Evolutionary conservation across 2,329 filamentous ascomycete genomes (phyloP), one percentile per base, ranked within the genome.

Genomic region (Bipolaris cookei): DNA sequence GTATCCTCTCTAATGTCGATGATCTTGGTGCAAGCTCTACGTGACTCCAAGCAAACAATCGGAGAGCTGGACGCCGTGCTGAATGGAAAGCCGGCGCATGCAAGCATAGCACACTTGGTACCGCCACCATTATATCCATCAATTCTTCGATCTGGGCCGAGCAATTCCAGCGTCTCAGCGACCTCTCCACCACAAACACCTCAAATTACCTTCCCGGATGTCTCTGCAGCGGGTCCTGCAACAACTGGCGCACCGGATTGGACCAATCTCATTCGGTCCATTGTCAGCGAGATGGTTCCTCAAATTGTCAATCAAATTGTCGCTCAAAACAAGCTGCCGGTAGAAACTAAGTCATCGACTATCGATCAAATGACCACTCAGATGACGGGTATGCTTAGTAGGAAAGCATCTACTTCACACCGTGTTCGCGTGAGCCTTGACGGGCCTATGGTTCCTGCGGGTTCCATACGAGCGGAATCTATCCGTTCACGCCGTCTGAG

Each of bases 271-370:
- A 71, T 74, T 23, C 63, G 69, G 3, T 69, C 67, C 1, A 74
- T 74, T 42, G 70, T 74, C 4, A 68, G 64, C 44, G 71, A 74
- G 37, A 68, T 73, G 63, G 70, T 74, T 4, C 70, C 70, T 20
- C 67, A 74, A 32, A 72, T 74, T 34, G 68, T 74, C 1, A 68
- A 69, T 20, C 70, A 72, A 41, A 63, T 74, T 2, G 55, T 74
- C 7, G 50, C 65, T 11, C 72, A 72, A 50, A 71, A 72, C 48
- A 69, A 68, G 41, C 41, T 58, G 13, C 46, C 63, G 3, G 52
- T 61, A 6, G 49, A 64, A 4, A 64, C 69, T 6, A 60, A 56
- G 5, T 52, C 61, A 7, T 56, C 67, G 2, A 68, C 68, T 0
- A 65, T 74, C 44, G 62, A 62, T 23, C 63, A 71, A 23, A 70